Percentiles rank a stretch among this genome's conserved stretches.
Evolutionary conservation across 768 basidiomycete genomes (phyloP).

Genomic region (Lepiota venenata): DNA sequence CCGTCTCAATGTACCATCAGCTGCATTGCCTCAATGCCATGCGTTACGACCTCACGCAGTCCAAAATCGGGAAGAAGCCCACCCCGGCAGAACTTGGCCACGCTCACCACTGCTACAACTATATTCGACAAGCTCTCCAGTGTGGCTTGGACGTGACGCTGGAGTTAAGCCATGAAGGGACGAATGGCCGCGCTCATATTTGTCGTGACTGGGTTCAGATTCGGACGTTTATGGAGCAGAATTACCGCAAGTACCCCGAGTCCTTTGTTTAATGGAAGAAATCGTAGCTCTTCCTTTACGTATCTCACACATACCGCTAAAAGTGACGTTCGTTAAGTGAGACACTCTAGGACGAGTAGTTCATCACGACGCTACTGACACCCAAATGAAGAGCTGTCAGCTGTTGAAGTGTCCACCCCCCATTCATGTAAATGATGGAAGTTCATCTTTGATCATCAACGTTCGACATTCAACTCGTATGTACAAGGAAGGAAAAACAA

Average conservation of each 20-base stretch:
- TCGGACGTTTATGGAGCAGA: slow-evolving; percentile 10
- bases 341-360: too few relatives aligned
- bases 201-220: slow-evolving; percentile 13
- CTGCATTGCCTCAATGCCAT: slow-evolving; percentile 16
- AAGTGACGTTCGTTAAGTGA: neutral
- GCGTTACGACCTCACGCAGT: slow-evolving; percentile 15
- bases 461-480: too few relatives aligned
- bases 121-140: slow-evolving; percentile 8
- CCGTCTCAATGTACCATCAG: slow-evolving; percentile 17
- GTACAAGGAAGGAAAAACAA: too few relatives aligned
- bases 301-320: neutral
- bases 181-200: slow-evolving; percentile 1
- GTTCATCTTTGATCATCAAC: too few relatives aligned
- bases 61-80: slow-evolving; percentile 9
- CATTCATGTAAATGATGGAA: too few relatives aligned
- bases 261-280: neutral
- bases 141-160: slow-evolving; percentile 10
- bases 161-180: slow-evolving; percentile 1
- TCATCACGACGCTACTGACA: too few relatives aligned
- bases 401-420: too few relatives aligned
- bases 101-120: slow-evolving; percentile 14
- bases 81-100: slow-evolving; percentile 9
- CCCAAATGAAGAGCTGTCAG: too few relatives aligned
- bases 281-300: neutral
- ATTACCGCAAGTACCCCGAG: neutral